Evolutionary conservation across 2,329 filamentous ascomycete genomes (phyloP).

Genomic region (Epichloe gansuensis): DNA sequence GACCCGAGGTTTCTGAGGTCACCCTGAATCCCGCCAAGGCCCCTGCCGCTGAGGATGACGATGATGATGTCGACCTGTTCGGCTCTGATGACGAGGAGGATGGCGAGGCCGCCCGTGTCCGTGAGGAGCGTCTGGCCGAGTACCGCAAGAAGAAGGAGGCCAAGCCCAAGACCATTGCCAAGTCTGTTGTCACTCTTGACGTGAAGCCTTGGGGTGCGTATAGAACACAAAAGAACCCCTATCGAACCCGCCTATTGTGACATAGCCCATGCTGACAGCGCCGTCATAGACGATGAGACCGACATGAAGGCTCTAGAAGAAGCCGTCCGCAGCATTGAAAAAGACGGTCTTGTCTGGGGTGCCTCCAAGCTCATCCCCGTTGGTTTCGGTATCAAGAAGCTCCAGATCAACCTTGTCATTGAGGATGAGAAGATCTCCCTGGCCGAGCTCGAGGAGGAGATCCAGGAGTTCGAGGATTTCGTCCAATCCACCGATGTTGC

Average conservation of each 20-base stretch:
- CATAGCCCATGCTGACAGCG: background rate
- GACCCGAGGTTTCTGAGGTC: conserved; percentile 67
- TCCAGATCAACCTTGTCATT: conserved; percentile 95
- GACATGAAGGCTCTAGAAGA: conserved; percentile 74
- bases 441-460: conserved; percentile 76
- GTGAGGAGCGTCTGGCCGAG: conserved; percentile 81
- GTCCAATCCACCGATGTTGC: conserved; percentile 89
- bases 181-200: conserved; percentile 91
- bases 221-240: background rate
- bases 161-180: conserved; percentile 85
- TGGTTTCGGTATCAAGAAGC: conserved; percentile 97
- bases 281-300: conserved; percentile 69
- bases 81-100: conserved; percentile 90
- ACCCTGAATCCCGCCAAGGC: conserved; percentile 81
- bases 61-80: conserved; percentile 87
- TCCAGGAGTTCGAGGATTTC: conserved; percentile 76
- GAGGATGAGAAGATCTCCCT: conserved; percentile 94
- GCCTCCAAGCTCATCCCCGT: conserved; percentile 77
- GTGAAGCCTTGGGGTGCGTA: conserved; percentile 93
- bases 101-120: conserved; percentile 68
- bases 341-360: conserved; percentile 96
- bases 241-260: background rate
- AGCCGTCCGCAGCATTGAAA: conserved; percentile 70
- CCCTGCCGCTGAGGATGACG: conserved; percentile 51
- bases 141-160: conserved; percentile 95